Percentiles rank a stretch among this genome's conserved stretches.
Evolutionary conservation across 257 asterid species (phyloP).

Genomic region (Nicotiana knightiana): DNA sequence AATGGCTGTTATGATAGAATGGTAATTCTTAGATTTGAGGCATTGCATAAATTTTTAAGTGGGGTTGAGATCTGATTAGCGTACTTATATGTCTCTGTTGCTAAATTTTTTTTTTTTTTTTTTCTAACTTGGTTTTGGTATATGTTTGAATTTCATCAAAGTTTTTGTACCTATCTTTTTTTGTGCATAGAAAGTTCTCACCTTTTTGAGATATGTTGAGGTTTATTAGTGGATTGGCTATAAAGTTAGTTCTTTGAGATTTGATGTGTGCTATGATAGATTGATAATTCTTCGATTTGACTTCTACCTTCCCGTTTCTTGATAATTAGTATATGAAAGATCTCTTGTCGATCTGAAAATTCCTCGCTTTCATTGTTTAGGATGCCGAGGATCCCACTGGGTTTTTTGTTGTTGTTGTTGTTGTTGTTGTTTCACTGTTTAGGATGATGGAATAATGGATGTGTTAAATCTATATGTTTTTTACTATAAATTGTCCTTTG

Average conservation of each 20-base stretch:
- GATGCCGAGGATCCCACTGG: too few species aligned
- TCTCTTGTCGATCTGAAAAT: not conserved
- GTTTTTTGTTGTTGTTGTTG: too few species aligned
- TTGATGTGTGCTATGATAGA: not conserved
- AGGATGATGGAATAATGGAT: not conserved
- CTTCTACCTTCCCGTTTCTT: not conserved
- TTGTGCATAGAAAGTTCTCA: not conserved
- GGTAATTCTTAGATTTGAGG: too few species aligned
- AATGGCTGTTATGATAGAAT: too few species aligned
- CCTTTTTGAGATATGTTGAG: not conserved
- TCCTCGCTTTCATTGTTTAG: not conserved
- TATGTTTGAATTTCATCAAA: not conserved
- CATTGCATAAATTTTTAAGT: too few species aligned
- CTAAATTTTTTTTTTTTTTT: not conserved
- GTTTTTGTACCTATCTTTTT: not conserved
- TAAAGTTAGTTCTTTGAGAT: not conserved
- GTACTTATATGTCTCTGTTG: not conserved
- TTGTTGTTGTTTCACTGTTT: too few species aligned
- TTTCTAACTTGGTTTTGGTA: not conserved
- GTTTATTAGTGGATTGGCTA: not conserved
- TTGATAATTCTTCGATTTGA: not conserved
- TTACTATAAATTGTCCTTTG: not conserved
- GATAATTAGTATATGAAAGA: not conserved
- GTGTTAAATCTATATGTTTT: not conserved
- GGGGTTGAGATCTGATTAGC: too few species aligned